phyloP scores from a whole-genome alignment of 805 yeast genomes.

The Ogataea pilisensis region DNA sequence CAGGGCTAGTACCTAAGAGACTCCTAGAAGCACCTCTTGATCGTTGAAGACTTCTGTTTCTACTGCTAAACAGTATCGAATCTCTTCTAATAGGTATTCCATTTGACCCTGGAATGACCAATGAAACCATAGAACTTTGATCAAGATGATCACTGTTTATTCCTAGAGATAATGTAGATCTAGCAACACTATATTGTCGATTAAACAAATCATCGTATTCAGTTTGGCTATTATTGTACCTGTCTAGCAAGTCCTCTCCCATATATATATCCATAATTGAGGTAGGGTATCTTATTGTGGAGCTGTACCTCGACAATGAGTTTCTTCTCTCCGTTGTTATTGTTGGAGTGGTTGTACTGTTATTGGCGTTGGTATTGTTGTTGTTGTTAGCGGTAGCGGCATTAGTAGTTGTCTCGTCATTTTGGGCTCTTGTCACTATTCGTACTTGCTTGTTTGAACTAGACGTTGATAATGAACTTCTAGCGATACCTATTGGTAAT shows the following conservation, averaged over 20 bases:
- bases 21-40: background rate
- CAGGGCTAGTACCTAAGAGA: background rate
- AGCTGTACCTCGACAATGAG: slow-evolving; percentile 13
- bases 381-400: too few species aligned
- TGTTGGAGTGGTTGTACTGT: background rate
- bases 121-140: slow-evolving; percentile 18
- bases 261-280: slow-evolving; percentile 22
- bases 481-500: too few species aligned
- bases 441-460: background rate
- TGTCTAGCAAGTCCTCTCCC: slow-evolving; percentile 17
- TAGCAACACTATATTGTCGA: slow-evolving; percentile 18
- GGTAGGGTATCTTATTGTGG: slow-evolving; percentile 16
- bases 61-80: background rate
- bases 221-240: slow-evolving; percentile 4
- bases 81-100: slow-evolving; percentile 15
- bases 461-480: too few species aligned
- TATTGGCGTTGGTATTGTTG: background rate
- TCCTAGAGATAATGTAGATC: slow-evolving; percentile 11
- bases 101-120: slow-evolving; percentile 18
- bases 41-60: background rate
- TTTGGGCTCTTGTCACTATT: background rate
- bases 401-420: background rate
- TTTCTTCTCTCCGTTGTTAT: slow-evolving; percentile 2
- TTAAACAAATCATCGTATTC: slow-evolving; percentile 4
- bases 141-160: slow-evolving; percentile 1